These are phyloP conservation scores for Phytopythium delawarense DNA, from an alignment of 352 stramenopile species.

Conservation along the genomic window DNA sequence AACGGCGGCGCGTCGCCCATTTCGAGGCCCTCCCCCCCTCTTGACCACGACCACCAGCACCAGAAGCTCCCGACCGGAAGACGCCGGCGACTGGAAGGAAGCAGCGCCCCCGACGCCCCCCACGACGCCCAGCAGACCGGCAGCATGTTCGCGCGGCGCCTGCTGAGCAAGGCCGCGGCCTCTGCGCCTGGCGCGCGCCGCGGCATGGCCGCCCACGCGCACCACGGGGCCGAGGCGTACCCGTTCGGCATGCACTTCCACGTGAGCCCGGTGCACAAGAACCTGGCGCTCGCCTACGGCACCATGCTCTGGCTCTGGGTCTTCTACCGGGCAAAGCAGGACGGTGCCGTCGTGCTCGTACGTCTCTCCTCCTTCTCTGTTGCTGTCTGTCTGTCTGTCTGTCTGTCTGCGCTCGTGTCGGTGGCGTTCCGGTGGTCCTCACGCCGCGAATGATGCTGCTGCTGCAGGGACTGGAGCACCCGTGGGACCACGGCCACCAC, in stretches of 20 bases:
- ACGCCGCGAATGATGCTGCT: not conserved
- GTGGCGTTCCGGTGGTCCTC: not conserved
- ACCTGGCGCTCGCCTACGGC: slow-evolving; percentile 81
- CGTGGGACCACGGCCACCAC: slow-evolving; percentile 79
- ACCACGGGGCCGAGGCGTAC: slow-evolving; percentile 55
- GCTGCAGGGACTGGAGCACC: slow-evolving; percentile 78
- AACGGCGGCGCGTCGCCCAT: slow-evolving; percentile 6
- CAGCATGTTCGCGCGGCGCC: slow-evolving; percentile 36
- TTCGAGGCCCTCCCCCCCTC: not conserved
- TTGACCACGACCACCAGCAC: slow-evolving; percentile 2
- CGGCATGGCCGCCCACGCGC: slow-evolving; percentile 54
- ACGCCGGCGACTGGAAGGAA: not conserved
- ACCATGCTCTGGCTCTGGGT: slow-evolving; percentile 90
- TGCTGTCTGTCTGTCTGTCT: too few species aligned
- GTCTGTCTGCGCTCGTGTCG: not conserved
- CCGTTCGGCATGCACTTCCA: slow-evolving; percentile 88
- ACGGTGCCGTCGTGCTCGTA: slow-evolving; percentile 76
- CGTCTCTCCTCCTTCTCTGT: slow-evolving; percentile 6
- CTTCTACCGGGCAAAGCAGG: slow-evolving; percentile 88
- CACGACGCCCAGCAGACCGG: not conserved
- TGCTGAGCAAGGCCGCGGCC: slow-evolving; percentile 21
- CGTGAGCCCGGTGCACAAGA: slow-evolving; percentile 86
- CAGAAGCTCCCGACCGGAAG: not conserved
- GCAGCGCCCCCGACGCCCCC: not conserved
- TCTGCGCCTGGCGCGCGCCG: slow-evolving; percentile 25